These are phyloP conservation scores for Rhizopus stolonifer DNA, from an alignment of 371 early-diverging fungal genomes.

Conservation along the genomic window DNA sequence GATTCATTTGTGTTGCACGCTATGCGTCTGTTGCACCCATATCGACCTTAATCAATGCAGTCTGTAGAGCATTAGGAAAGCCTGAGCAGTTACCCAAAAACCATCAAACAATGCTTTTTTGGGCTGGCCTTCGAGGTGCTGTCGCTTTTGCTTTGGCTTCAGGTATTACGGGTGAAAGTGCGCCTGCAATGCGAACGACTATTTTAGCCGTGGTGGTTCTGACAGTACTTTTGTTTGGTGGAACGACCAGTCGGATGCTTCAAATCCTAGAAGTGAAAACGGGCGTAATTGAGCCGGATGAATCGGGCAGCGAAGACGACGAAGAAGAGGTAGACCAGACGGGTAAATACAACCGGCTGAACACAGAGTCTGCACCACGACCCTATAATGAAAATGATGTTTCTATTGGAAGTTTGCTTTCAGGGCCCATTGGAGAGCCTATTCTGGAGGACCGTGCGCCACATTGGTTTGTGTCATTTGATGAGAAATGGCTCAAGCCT, in stretches of 20 bases:
- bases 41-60: conserved; percentile 73
- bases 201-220: conserved; percentile 89
- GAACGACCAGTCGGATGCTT: conserved; percentile 80
- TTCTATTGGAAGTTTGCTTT: conserved; percentile 41
- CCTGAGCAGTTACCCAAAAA: conserved; percentile 70
- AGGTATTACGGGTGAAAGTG: conserved; percentile 69
- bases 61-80: conserved; percentile 57
- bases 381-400: conserved; percentile 29
- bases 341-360: conserved; percentile 5
- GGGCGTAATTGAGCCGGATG: conserved; percentile 66
- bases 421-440: conserved; percentile 55
- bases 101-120: conserved; percentile 92
- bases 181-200: conserved; percentile 78
- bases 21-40: conserved; percentile 84
- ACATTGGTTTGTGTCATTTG: conserved; percentile 87
- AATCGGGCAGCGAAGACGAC: conserved; percentile 55
- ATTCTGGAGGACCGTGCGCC: conserved; percentile 53
- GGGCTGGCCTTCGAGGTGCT: conserved; percentile 94
- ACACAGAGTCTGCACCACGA: background rate
- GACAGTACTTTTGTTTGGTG: conserved; percentile 87
- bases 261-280: conserved; percentile 74
- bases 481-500: conserved; percentile 78
- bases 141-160: conserved; percentile 93
- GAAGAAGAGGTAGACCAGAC: conserved; percentile 43
- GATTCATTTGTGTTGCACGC: conserved; percentile 79